Evolutionary conservation across 176 grass and related monocot species (phyloP), one percentile per base, ranked within the genome.

Genomic region (Urochloa ruziziensis): DNA sequence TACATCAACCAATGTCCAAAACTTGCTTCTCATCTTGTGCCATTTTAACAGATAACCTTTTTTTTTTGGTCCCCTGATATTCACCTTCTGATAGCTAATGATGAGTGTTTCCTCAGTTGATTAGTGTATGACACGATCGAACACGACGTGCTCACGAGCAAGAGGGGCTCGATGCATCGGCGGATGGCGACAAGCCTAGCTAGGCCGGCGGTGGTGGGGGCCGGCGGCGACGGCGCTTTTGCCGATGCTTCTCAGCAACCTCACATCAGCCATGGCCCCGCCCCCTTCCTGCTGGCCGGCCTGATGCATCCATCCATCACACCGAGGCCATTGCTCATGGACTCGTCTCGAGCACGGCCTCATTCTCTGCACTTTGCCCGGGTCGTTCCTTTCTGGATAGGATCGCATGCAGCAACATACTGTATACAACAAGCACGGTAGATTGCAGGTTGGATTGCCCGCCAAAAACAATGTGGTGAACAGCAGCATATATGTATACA

Each of bases 141-240:
- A 25, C 49, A 77, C 74, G 56, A 70, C 74, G 29, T 57, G 64
- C 44, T 80, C 78, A 82, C 33, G 30, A 63, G 58, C 2, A 12
- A 23, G 23, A 64, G 32, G 68, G 43, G 49, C 51, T 15, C 54
- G 58, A 62, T 21, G 17, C 1, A 39, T 0, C 53, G 74, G 39
- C 34, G 10, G 77, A 79, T 29, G 75, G 87, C 62, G 81, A 80
- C 82, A 85, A 80, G 75, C 81, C 75, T 84, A 79, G 81, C 76
- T 89, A 85, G 87, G 82, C 82, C 87, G 82, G 87, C 77, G 82
- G 75, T 59, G 67, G 86, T 80, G 87, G 87, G 75, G 67, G 62
- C 77, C 44, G 77, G 0, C 57, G 34, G 39, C 65, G 66, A 27
- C 36, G 80, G 59, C 73, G 73, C 76, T 73, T 77, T 52, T 51